Evolutionary conservation across 2,329 filamentous ascomycete species (phyloP).

Genomic region (Pestalotiopsis sp.): DNA sequence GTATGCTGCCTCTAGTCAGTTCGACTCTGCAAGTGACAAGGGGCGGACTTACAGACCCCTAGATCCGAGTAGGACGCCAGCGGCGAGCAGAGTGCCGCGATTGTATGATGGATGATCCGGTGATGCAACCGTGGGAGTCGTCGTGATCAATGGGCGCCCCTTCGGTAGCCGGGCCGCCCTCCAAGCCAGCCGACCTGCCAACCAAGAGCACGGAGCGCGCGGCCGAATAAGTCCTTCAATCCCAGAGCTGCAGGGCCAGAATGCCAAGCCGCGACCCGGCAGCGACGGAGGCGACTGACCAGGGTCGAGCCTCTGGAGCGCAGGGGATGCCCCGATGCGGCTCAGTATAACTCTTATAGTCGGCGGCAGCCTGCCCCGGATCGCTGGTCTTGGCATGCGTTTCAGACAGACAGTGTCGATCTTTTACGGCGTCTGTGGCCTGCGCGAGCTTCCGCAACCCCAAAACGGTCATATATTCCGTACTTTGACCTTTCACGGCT

Average conservation of each 20-base stretch:
- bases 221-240: conserved; percentile 14
- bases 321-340: conserved; percentile 1
- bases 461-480: conserved; percentile 7
- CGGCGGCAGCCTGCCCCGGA: conserved; percentile 6
- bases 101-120: not conserved
- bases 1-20: not conserved
- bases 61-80: not conserved
- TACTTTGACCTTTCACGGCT: not conserved
- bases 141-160: not conserved
- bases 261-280: conserved; percentile 6
- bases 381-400: conserved; percentile 12
- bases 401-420: conserved; percentile 10
- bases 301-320: not conserved
- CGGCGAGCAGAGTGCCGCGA: not conserved
- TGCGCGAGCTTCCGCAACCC: conserved; percentile 1
- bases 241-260: not conserved
- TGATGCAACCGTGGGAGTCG: not conserved
- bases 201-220: not conserved
- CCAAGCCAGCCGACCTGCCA: not conserved
- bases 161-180: conserved; percentile 10
- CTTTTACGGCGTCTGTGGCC: conserved; percentile 2
- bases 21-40: not conserved
- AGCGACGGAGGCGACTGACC: not conserved
- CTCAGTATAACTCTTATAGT: not conserved
- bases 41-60: not conserved